These are phyloP conservation scores for Ustilago tritici DNA, from an alignment of 1,284 basidiomycete species.

Conservation along the genomic window DNA sequence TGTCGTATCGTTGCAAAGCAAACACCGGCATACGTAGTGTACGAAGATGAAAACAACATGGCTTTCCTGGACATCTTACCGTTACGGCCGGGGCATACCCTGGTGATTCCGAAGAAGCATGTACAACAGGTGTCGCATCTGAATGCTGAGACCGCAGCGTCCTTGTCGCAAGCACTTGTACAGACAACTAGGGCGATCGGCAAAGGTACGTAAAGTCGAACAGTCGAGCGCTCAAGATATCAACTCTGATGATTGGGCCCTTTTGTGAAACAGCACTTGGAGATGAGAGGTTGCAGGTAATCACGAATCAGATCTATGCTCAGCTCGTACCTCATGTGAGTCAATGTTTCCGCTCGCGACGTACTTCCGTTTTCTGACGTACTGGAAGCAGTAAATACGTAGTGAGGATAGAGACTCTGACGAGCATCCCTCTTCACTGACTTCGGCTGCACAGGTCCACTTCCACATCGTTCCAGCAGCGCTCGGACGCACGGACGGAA, in stretches of 20 bases:
- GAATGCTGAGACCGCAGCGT: constrained; percentile 25
- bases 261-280: constrained; percentile 31
- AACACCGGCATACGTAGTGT: constrained; percentile 39
- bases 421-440: background rate
- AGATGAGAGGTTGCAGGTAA: constrained; percentile 60
- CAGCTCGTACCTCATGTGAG: constrained; percentile 82
- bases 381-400: background rate
- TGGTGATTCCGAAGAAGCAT: constrained; percentile 54
- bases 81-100: constrained; percentile 73
- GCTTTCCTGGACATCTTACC: constrained; percentile 82
- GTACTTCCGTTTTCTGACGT: background rate
- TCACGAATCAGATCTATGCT: constrained; percentile 77
- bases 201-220: constrained; percentile 29
- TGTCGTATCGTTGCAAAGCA: constrained; percentile 35
- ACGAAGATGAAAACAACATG: constrained; percentile 75
- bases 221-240: background rate
- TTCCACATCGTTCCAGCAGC: constrained; percentile 84
- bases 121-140: constrained; percentile 29
- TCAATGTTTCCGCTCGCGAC: constrained; percentile 20
- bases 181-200: constrained; percentile 43
- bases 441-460: constrained; percentile 75
- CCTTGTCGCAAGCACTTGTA: constrained; percentile 40
- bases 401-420: background rate
- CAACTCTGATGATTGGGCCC: background rate
- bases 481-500: constrained; percentile 62